phyloP scores from a whole-genome alignment of 202 grass and related monocot genomes.

The Saccharum hybrid region DNA sequence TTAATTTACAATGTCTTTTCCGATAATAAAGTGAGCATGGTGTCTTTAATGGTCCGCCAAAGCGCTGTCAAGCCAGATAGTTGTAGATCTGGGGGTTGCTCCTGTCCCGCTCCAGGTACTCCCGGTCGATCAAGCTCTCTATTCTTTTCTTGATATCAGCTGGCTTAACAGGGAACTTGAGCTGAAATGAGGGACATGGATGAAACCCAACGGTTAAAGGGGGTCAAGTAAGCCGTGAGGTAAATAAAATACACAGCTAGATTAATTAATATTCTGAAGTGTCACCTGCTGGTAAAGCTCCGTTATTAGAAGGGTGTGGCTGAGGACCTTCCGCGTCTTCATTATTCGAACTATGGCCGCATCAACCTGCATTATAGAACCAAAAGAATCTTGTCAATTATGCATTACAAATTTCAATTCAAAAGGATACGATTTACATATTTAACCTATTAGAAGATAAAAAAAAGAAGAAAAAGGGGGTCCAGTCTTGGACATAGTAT shows the following conservation, averaged over 20 bases:
- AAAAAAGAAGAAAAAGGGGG: neutral
- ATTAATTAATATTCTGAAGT: neutral
- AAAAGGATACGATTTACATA: neutral
- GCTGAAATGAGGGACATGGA: conserved; percentile 55
- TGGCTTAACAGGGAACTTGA: conserved; percentile 99
- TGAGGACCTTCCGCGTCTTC: conserved; percentile 98
- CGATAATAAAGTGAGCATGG: conserved; percentile 38
- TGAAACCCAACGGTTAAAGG: conserved; percentile 1
- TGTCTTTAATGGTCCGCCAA: conserved; percentile 24
- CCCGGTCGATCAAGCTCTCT: conserved; percentile 94
- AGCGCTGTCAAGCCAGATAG: conserved; percentile 73
- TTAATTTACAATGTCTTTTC: conserved; percentile 49
- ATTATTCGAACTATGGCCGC: conserved; percentile 96
- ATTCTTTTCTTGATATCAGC: conserved; percentile 99
- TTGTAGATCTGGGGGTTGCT: conserved; percentile 99
- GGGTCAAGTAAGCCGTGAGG: neutral
- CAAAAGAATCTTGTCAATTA: conserved; percentile 22
- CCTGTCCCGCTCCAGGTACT: conserved; percentile 95
- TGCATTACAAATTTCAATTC: neutral
- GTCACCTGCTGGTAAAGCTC: conserved; percentile 97
- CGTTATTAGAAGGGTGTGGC: conserved; percentile 98
- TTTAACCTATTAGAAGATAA: neutral
- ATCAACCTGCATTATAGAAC: conserved; percentile 74
- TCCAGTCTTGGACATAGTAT: neutral
- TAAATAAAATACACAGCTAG: conserved; percentile 21